Evolutionary conservation across 2,329 filamentous ascomycete genomes (phyloP), one percentile per base, ranked within the genome.

Genomic region (Microcera coccophila): DNA sequence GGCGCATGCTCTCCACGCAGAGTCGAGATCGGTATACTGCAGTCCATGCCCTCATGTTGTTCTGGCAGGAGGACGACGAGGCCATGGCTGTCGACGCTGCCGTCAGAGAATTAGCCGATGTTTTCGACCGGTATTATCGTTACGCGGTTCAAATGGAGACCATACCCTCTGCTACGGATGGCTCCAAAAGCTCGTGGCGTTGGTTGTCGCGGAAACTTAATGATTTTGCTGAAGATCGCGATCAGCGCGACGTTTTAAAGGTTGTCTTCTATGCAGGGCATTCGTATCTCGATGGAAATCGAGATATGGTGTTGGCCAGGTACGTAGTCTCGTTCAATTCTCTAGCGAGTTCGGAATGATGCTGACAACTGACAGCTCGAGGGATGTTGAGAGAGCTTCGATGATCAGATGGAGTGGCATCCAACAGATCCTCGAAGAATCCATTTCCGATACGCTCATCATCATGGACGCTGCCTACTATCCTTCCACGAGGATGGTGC

Each of bases 391-490:
- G 20, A 67, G 68, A 39, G 66, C 69, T 4, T 70, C 70, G 17
- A 70, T 66, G 5, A 75, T 80, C 36, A 64, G 75, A 36, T 81
- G 78, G 78, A 75, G 68, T 45, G 71, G 71, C 16, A 73, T 81
- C 28, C 76, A 81, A 55, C 72, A 74, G 46, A 72, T 73, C 14
- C 63, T 81, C 7, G 78, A 81, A 55, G 74, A 78, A 45, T 74
- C 76, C 2, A 67, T 65, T 21, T 71, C 76, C 3, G 78, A 81
- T 55, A 76, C 73, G 4, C 64, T 81, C 16, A 69, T 81, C 42
- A 64, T 81, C 24, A 77, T 81, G 74, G 78, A 81, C 58, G 71
- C 76, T 5, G 73, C 74, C 0, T 81, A 78, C 54, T 80, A 75
- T 39, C 75, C 76, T 1, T 75, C 74, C 8, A 71, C 73, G 2